Conservation (phyloP, 2,329 filamentous ascomycete genomes). For the Aspergillus uvarum region DNA sequence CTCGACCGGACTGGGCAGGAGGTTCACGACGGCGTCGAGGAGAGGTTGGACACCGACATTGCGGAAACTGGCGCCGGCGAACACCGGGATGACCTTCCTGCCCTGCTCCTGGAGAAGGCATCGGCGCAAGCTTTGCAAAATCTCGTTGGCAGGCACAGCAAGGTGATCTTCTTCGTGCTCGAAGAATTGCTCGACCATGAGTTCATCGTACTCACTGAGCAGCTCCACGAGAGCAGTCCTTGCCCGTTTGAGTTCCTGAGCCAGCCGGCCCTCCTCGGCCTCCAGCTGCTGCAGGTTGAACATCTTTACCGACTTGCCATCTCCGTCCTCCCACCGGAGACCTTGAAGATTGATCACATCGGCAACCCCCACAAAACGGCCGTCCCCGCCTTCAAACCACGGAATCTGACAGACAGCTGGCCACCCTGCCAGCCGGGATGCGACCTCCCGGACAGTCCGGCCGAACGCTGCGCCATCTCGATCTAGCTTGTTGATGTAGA, state of each 20-base stretch:
- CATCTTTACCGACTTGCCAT: constrained; percentile 62
- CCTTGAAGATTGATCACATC: constrained; percentile 76
- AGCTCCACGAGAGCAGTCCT: constrained; percentile 76
- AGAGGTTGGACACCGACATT: constrained; percentile 93
- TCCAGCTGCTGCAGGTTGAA: constrained; percentile 57
- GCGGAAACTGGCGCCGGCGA: constrained; percentile 87
- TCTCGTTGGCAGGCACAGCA: constrained; percentile 62
- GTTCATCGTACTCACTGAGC: constrained; percentile 84
- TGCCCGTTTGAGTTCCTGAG: constrained; percentile 70
- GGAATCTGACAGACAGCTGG: constrained; percentile 93
- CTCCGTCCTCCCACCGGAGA: constrained; percentile 69
- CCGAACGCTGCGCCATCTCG: constrained; percentile 79
- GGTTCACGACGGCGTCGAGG: constrained; percentile 82
- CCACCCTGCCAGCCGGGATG: constrained; percentile 74
- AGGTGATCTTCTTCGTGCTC: constrained; percentile 72
- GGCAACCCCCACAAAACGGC: constrained; percentile 76
- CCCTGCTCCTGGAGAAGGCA: constrained; percentile 62
- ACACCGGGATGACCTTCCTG: constrained; percentile 77
- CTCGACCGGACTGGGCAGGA: constrained; percentile 79
- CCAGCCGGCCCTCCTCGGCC: constrained; percentile 50
- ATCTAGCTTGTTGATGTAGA: constrained; percentile 84
- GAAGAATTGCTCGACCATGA: constrained; percentile 79
- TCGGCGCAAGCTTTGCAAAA: constrained; percentile 72
- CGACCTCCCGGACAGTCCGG: constrained; percentile 81
- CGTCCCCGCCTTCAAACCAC: constrained; percentile 77